Percentiles rank a stretch among this genome's conserved stretches.
These are phyloP conservation scores for Heracleum sosnowskyi DNA, from an alignment of 129 eudicot genomes.

Conservation along the genomic window DNA sequence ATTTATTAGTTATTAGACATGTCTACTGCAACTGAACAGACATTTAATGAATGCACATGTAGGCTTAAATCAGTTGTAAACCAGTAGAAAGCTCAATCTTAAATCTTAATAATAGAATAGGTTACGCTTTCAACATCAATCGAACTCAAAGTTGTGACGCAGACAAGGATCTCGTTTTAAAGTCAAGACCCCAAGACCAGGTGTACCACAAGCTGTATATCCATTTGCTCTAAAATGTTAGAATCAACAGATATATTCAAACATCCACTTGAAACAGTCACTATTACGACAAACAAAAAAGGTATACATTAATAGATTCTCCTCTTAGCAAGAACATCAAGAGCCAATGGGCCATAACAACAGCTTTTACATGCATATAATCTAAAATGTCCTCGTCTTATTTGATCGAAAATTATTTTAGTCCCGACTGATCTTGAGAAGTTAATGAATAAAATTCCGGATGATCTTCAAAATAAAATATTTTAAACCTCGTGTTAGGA, in stretches of 20 bases:
- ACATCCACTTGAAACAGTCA: not conserved
- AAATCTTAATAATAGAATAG: not conserved
- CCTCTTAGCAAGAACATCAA: not conserved
- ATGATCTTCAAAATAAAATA: no score
- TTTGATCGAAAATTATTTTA: no score
- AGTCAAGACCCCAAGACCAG: not conserved
- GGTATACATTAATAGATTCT: not conserved
- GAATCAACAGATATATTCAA: no score
- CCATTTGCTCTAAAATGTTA: not conserved
- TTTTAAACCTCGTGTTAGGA: no score
- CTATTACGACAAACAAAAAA: not conserved
- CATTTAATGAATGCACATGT: conserved; percentile 5
- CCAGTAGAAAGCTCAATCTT: not conserved
- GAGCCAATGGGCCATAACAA: not conserved
- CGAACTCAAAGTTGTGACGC: not conserved
- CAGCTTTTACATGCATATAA: no score
- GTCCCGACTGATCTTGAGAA: no score
- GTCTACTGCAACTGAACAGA: not conserved
- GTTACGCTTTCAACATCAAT: not conserved
- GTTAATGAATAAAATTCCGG: no score
- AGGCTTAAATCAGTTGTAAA: not conserved
- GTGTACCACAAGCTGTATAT: not conserved
- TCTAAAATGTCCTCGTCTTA: no score
- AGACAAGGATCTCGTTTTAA: not conserved
- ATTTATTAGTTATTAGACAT: not conserved